Evolutionary conservation across 1,139 yeast species (phyloP), one percentile per base, ranked within the genome.

Genomic region (Geotrichum cucujoidarum): DNA sequence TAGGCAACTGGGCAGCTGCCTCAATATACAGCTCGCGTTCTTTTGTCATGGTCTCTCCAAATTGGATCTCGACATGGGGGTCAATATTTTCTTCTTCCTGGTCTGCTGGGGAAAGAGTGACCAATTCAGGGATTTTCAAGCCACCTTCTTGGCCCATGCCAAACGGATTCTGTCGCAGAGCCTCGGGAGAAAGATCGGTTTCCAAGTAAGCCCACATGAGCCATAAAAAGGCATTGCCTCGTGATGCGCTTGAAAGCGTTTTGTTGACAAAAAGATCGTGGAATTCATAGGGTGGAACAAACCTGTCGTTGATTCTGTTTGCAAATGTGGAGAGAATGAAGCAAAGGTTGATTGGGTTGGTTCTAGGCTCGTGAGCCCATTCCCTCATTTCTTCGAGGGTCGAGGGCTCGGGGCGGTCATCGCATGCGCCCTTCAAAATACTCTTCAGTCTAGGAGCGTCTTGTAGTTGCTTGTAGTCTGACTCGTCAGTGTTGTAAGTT

Each of bases 391-490:
- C 38, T 21, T 35, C 38, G 38, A 85, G 63, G 2, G 76, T 70
- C 40, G 73, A 68, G 1, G 80, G 77, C 48, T 76, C 79, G 16
- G 74, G 71, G 6, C 80, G 74, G 46, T 71, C 78, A 53, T 78
- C 83, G 55, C 87, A 79, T n/a, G 77, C 75, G 14, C 95, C 94
- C 66, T 90, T 92, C 57, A 92, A 67, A 21, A 92, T 90, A 0
- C 95, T 83, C 64, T 92, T 92, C 54, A 92, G 74, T 49, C 98
- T 72, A 5, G 97, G 97, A 0, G 97, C 94, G 63, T 92, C 98
- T 66, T 92, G 97, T 37, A 92, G 72, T 49, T 89, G 95, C 63
- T 85, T 87, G 43, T 81, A 74, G 50, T 72, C 75, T 7, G 67
- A 63, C 49, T 70, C 71, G 42, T 68, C 69, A 11, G 84, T 78